These are phyloP conservation scores for Penicillium verhagenii DNA, from an alignment of 495 filamentous ascomycete genomes.

Conservation along the genomic window DNA sequence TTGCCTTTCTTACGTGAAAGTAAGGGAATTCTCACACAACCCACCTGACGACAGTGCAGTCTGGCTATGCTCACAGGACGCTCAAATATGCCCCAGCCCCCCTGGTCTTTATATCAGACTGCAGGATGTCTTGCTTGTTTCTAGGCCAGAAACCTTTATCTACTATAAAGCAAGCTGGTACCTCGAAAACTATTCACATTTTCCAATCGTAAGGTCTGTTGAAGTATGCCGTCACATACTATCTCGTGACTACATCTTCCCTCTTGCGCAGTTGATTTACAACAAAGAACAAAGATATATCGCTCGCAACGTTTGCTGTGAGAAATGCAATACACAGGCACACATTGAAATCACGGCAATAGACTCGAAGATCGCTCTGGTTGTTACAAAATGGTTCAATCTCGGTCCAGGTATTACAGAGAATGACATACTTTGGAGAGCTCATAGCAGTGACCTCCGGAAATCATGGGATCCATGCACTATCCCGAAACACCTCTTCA, in stretches of 20 bases:
- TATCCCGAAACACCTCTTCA: too few relatives aligned
- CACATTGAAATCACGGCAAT: background rate
- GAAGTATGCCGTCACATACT: background rate
- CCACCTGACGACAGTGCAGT: too few relatives aligned
- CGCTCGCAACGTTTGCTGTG: too few relatives aligned
- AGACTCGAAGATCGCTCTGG: background rate
- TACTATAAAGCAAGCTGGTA: too few relatives aligned
- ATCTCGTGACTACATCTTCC: background rate
- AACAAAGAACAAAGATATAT: background rate
- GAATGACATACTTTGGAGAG: background rate
- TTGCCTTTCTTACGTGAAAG: conserved; percentile 5
- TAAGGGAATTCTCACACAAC: background rate
- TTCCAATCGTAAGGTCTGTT: too few relatives aligned
- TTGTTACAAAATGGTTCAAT: background rate
- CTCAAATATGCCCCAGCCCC: background rate
- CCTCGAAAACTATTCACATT: too few relatives aligned
- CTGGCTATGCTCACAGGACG: too few relatives aligned
- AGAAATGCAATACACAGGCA: background rate
- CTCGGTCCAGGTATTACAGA: background rate
- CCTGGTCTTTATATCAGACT: background rate
- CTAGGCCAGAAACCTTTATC: background rate
- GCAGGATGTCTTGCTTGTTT: background rate
- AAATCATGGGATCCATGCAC: too few relatives aligned
- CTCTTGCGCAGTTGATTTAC: background rate
- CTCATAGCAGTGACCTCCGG: too few relatives aligned